A percentile compares a stretch with the other conserved stretches of the same genome.
phyloP scores from a whole-genome alignment of 2,329 filamentous ascomycete genomes.

The Sclerotiophoma versabilis region DNA sequence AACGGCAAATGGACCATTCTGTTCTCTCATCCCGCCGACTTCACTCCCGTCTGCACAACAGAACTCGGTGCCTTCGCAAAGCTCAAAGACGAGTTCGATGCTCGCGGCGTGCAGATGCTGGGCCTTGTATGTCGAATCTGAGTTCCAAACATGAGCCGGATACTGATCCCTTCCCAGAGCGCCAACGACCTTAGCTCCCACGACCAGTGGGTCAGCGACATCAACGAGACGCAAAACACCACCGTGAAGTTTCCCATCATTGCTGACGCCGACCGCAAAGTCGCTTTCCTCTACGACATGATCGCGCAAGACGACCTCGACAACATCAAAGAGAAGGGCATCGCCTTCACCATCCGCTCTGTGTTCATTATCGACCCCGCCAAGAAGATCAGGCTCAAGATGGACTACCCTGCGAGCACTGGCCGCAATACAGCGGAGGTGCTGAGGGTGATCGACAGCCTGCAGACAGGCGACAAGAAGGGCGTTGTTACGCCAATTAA shows the following conservation, averaged over 20 bases:
- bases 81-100: slow-evolving; percentile 85
- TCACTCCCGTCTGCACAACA: slow-evolving; percentile 94
- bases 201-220: slow-evolving; percentile 87
- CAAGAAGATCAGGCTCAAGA: slow-evolving; percentile 91
- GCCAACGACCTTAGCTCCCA: slow-evolving; percentile 88
- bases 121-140: slow-evolving; percentile 65
- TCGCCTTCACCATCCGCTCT: slow-evolving; percentile 92
- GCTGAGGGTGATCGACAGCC: slow-evolving; percentile 63
- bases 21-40: slow-evolving; percentile 86
- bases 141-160: background rate
- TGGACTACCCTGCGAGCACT: slow-evolving; percentile 90
- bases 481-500: slow-evolving; percentile 88
- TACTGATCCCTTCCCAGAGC: slow-evolving; percentile 47
- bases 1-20: slow-evolving; percentile 81
- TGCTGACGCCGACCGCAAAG: slow-evolving; percentile 57
- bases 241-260: slow-evolving; percentile 59
- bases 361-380: slow-evolving; percentile 94
- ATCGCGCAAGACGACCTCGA: slow-evolving; percentile 62
- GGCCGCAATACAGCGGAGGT: slow-evolving; percentile 69
- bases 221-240: slow-evolving; percentile 56
- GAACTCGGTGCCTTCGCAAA: slow-evolving; percentile 94
- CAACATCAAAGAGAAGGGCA: slow-evolving; percentile 62
- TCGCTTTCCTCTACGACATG: slow-evolving; percentile 60
- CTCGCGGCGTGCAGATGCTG: slow-evolving; percentile 88
- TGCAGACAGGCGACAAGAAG: slow-evolving; percentile 80